Base-by-base conservation (phyloP, 225 moss, liverwort and hornwort genomes). In the Antitrichia curtipendula region DNA sequence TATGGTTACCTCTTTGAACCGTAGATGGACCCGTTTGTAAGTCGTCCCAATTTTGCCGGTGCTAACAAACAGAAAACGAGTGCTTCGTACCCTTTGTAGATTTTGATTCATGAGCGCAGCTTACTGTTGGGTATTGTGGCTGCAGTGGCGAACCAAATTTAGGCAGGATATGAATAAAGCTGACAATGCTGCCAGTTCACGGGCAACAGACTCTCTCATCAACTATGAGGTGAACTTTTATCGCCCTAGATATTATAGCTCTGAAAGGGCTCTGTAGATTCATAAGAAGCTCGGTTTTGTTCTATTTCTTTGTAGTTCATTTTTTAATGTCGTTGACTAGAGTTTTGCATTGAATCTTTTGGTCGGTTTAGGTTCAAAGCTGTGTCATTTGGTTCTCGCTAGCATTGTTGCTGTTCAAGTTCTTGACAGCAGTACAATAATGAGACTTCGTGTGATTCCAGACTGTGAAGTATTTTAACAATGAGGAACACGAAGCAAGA, bases 391-490 rank as follows among this genome's bases (percentile, higher is more conserved):
- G 32, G 76, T 86, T 68, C 85, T 87, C 27, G 54, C 82, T 82
- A 87, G 78, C 66, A 53, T 73, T 69, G 72, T 72, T 86, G 47
- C 82, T 88, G 31, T 68, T 82, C 84, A 58, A 81, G 82, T 43
- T 87, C 50, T 84, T 83, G 53, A 41, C 56, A 25, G 56, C 85
- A 88, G 22, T 85, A 78, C 91, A 56, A 64, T 77, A 81, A 89
- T 80, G 74, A 79, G 60, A 45, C 32, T 70, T 86, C 49, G 9
- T 89, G 82, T 91, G 90, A 92, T 95, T 92, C 92, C 95, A 98
- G 97, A 99, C 99, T 84, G 99, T 99, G 86, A 96, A 99, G 82
- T 99, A 99, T 83, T 99, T 99, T 91, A 99, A 99, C 94, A 99
- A 97, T 81, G 99, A 99, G 91, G 81, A 92, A 86, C 99, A 96